Percentiles rank a stretch among this genome's conserved stretches.
phyloP scores from a whole-genome alignment of 495 filamentous ascomycete genomes.

The Aspergillus nanangensis region DNA sequence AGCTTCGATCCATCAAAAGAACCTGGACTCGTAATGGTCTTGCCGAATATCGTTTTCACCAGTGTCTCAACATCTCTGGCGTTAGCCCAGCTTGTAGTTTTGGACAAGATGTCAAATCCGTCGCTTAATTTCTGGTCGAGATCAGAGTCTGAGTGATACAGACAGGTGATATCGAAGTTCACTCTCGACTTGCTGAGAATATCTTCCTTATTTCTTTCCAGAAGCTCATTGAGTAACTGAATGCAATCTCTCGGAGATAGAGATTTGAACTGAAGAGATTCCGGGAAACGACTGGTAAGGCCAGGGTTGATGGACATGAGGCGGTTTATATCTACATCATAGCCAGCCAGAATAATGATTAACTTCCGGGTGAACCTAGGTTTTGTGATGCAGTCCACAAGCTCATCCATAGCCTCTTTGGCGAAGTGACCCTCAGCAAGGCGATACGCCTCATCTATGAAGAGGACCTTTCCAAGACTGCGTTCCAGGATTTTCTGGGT shows the following conservation, averaged over 20 bases:
- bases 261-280: slow-evolving; percentile 38
- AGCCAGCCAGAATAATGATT: slow-evolving; percentile 72
- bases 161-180: slow-evolving; percentile 29
- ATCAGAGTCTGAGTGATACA: slow-evolving; percentile 20
- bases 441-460: slow-evolving; percentile 61
- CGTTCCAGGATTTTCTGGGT: slow-evolving; percentile 32
- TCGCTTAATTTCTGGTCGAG: slow-evolving; percentile 21
- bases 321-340: slow-evolving; percentile 61
- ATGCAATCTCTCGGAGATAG: slow-evolving; percentile 39
- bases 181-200: slow-evolving; percentile 14
- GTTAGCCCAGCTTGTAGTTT: slow-evolving; percentile 59
- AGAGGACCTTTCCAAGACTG: slow-evolving; percentile 54
- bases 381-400: slow-evolving; percentile 67
- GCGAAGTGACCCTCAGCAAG: slow-evolving; percentile 53
- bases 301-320: slow-evolving; percentile 55
- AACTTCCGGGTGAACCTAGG: slow-evolving; percentile 57
- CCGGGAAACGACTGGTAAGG: slow-evolving; percentile 49
- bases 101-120: slow-evolving; percentile 37
- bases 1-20: slow-evolving; percentile 26
- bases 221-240: slow-evolving; percentile 25
- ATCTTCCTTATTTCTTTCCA: slow-evolving; percentile 16
- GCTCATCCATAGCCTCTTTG: slow-evolving; percentile 69
- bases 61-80: slow-evolving; percentile 61
- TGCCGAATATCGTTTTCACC: slow-evolving; percentile 47
- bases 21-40: slow-evolving; percentile 24